A percentile compares a stretch with the other conserved stretches of the same genome.
Conservation (phyloP, 2,329 filamentous ascomycete genomes). For the Zymoseptoria passerinii region DNA sequence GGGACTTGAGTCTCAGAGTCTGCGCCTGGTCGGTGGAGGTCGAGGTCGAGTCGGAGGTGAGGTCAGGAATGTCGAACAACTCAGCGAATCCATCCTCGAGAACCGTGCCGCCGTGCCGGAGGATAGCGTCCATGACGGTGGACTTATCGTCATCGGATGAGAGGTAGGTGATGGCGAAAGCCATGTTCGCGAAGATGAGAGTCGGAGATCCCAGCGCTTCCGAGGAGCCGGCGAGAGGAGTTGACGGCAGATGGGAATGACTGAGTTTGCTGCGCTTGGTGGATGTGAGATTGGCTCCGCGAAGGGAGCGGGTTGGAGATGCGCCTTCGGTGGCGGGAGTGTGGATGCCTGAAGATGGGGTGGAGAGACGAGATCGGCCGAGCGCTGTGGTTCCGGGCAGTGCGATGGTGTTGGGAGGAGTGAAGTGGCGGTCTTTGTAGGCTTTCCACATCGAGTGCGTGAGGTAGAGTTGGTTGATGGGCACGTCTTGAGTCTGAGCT, state of each 20-base stretch:
- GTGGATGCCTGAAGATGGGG: conserved; percentile 4
- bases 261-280: conserved; percentile 7
- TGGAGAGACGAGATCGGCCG: conserved; percentile 19
- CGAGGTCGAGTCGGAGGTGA: conserved; percentile 17
- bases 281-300: conserved; percentile 21
- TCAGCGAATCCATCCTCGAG: conserved; percentile 71
- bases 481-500: conserved; percentile 31
- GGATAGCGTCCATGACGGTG: conserved; percentile 54
- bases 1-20: conserved; percentile 40
- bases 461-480: conserved; percentile 37
- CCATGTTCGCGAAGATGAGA: conserved; percentile 67
- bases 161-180: conserved; percentile 72
- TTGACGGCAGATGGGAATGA: conserved; percentile 20
- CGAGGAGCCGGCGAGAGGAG: conserved; percentile 16
- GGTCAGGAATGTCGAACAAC: conserved; percentile 55
- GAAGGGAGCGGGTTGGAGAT: conserved; percentile 43
- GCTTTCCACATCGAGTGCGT: conserved; percentile 36
- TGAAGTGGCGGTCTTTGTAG: conserved; percentile 34
- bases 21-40: background rate
- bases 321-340: conserved; percentile 36
- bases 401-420: conserved; percentile 8
- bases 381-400: conserved; percentile 6
- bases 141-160: conserved; percentile 51
- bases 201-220: background rate
- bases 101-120: conserved; percentile 62